phyloP scores from a whole-genome alignment of 2,329 filamentous ascomycete species.

The Ophiostoma piceae region DNA sequence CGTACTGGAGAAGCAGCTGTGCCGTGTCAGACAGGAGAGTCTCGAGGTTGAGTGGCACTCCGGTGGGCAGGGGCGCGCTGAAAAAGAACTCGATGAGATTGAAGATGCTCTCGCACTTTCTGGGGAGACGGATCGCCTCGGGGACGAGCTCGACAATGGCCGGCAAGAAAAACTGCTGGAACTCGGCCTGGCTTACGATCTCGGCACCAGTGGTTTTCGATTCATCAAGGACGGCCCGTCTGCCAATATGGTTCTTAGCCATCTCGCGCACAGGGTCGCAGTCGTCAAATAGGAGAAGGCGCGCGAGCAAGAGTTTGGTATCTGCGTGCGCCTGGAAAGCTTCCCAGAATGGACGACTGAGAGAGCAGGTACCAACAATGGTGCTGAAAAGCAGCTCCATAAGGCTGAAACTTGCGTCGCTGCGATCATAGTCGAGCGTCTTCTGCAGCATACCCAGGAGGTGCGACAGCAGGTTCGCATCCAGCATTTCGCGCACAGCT shows the following conservation, averaged over 20 bases:
- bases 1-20: slow-evolving; percentile 30
- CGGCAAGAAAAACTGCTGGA: slow-evolving; percentile 47
- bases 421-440: slow-evolving; percentile 21
- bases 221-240: slow-evolving; percentile 28
- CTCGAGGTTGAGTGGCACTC: slow-evolving; percentile 29
- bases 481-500: slow-evolving; percentile 28
- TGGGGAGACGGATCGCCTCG: slow-evolving; percentile 33
- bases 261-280: slow-evolving; percentile 36
- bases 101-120: slow-evolving; percentile 44
- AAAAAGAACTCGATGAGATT: slow-evolving; percentile 40
- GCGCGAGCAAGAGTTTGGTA: slow-evolving; percentile 32
- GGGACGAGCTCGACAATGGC: slow-evolving; percentile 38
- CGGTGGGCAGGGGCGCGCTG: slow-evolving; percentile 34
- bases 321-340: slow-evolving; percentile 34
- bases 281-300: slow-evolving; percentile 38
- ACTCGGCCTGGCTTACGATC: slow-evolving; percentile 35
- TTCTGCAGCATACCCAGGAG: slow-evolving; percentile 33
- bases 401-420: slow-evolving; percentile 24
- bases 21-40: slow-evolving; percentile 30
- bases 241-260: slow-evolving; percentile 35
- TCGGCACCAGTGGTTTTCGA: background rate
- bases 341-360: slow-evolving; percentile 39
- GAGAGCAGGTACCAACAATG: slow-evolving; percentile 39
- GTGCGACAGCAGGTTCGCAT: slow-evolving; percentile 31
- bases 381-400: slow-evolving; percentile 36